Evolutionary conservation across 169 alveolate genomes (phyloP), one percentile per base, ranked within the genome.

Genomic region (Eimeria tenella): DNA sequence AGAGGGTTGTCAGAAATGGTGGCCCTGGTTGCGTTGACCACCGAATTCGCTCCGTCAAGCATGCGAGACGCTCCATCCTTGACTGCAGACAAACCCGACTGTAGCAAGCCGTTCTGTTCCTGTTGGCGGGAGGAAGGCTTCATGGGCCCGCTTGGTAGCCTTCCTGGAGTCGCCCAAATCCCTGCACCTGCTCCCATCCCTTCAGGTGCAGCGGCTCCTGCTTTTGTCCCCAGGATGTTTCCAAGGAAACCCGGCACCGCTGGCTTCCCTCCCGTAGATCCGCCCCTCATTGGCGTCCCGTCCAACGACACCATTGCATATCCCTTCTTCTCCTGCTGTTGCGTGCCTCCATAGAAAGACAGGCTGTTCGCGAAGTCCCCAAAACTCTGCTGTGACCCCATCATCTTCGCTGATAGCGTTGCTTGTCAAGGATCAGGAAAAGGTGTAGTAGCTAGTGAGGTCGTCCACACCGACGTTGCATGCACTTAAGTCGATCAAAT

Each of bases 291-390:
- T 56, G 91, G 91, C 79, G 91, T 62, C 50, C 91, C 91, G 17
- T 84, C 79, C 53, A 84, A n/a, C 42, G 91, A 84, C 8, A 84
- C 91, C 91, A 84, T 84, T 62, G 91, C 75, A n/a, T 84, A 84
- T 8, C 90, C 94, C 82, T 52, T 68, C 75, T 82, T 82, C 63
- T 60, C 77, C 89, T 75, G 77, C 71, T 90, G 89, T 15, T 62
- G 77, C 56, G 94, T 82, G 49, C 90, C 86, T 53, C 94, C 94
- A 71, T 90, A 90, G 53, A 90, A 90, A 5, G 94, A 90, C 50
- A 90, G 83, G 73, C 75, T 77, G 90, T 90, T 82, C 10, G 90
- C 94, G 62, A 90, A 90, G 73, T 90, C 94, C 52, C 94, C 83
- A 55, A 90, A 90, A 23, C 87, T 73, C 94, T 90, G 90, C 86